These are phyloP conservation scores for Miscanthus sacchariflorus DNA, from an alignment of 202 grass and related monocot genomes.

Conservation along the genomic window DNA sequence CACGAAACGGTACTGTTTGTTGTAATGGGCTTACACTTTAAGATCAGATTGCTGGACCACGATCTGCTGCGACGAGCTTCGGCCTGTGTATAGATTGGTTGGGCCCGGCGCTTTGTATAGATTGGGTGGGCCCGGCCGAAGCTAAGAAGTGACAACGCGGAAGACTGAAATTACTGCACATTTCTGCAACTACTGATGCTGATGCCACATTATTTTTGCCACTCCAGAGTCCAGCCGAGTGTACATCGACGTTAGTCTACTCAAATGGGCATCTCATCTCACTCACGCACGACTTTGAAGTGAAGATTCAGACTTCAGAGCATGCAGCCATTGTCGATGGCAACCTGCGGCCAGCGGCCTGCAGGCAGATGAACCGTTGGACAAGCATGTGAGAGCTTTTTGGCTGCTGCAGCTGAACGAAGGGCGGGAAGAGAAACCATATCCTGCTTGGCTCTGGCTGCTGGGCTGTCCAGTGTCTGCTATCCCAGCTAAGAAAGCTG, in stretches of 20 bases:
- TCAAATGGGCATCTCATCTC: neutral
- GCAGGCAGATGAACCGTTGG: neutral
- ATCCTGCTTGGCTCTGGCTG: neutral
- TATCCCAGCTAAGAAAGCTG: neutral
- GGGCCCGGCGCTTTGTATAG: neutral
- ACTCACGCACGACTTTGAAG: neutral
- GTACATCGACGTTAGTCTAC: neutral
- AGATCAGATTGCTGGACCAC: neutral
- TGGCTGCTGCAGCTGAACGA: constrained; percentile 21
- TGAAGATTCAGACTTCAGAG: neutral
- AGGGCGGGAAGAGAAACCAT: neutral
- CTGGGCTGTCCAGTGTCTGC: neutral
- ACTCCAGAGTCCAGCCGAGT: no score
- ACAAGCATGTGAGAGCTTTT: neutral
- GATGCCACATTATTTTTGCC: no score
- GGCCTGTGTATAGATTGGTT: neutral
- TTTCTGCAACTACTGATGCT: neutral
- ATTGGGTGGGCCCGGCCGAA: neutral
- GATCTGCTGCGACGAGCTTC: neutral
- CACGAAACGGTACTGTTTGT: neutral
- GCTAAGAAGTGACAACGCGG: no score
- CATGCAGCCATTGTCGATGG: neutral
- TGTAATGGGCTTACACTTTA: neutral
- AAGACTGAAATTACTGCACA: no score
- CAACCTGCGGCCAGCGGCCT: neutral